Evolutionary conservation across 1,139 yeast species (phyloP), one percentile per base, ranked within the genome.

Genomic region (Yarrowia galli): DNA sequence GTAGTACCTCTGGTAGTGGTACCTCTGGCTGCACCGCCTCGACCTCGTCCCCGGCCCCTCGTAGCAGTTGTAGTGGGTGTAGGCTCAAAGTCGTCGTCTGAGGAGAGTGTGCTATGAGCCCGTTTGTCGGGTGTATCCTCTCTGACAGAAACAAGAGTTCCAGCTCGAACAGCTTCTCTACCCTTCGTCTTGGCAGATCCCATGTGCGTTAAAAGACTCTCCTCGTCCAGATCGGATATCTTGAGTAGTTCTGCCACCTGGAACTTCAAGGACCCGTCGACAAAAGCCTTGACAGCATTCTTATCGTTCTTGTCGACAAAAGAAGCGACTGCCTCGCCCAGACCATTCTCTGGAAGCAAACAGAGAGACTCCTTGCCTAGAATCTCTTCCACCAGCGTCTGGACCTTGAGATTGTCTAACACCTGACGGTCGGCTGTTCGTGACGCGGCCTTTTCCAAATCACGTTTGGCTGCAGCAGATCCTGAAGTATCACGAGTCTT

Each of bases 241-340:
- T 82, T 79, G 69, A 87, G 77, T 67, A 93, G 79, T 69, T 85
- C 79, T 49, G 84, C 81, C 25, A 90, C 82, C 72, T 91, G 96
- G 56, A 82, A 82, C 28, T 81, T 83, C 69, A 92, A 81, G 69
- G 93, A 92, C 23, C 80, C 80, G 65, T 88, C 89, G 10, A 95
- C 87, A 75, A 89, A 92, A 56, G 84, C 84, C 68, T 85, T 86
- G 67, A 95, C 79, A 0, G 93, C 86, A 61, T 81, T 81, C 73
- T 89, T 90, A 73, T 93, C 97, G 70, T 92, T 98, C 72, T 91
- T 90, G 54, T 89, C 92, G 9, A 95, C 87, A 75, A 86, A 89
- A 69, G 83, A 84, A 68, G 85, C 83, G 1, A 93, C 86, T 0
- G 97, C 95, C 60, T 87, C 86, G 67, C 87, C 88, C 73, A 93